Evolutionary conservation across 1,284 basidiomycete genomes (phyloP), one percentile per base, ranked within the genome.

Genomic region (Xanthoconium separans): DNA sequence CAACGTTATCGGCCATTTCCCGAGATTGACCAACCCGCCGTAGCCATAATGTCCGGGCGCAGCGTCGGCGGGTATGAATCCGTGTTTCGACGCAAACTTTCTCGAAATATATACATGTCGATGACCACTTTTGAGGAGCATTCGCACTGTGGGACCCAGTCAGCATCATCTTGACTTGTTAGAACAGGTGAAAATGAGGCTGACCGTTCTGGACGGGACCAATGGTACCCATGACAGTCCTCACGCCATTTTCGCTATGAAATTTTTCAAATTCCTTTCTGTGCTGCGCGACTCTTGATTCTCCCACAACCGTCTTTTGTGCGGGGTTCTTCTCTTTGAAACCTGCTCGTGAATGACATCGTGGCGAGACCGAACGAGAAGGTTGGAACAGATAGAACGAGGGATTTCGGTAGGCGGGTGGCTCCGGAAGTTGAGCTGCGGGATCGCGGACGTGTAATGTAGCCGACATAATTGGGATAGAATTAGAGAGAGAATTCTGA

Each of bases 71-170:
- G 93, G 92, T 58, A 98, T 91, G 68, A 99, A 95, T 1, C 89
- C 89, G 70, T 98, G 86, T 63, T 86, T 83, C 58, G 89, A 77
- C 0, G 96, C 97, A 69, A 99, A 99, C 67, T 89, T 88, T 56
- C 96, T 84, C 20, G 94, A 96, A 57, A 99, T 89, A 73, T 99
- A 99, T 51, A 98, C 95, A 65, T 96, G 87, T 27, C 93, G 80
- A 73, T 99, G 91, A 6, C 96, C 95, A n/a, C 84, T 81, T 75
- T 95, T 96, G 63, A 98, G 80, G 33, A 95, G 79, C 94, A 98
- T 97, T 13, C 92, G 85, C 0, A 95, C 92, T 93, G 39, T 37
- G 50, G n/a, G 66, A 44, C 40, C 22, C 6, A 51, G 42, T 52
- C 36, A 53, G 33, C 13, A 37, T 33, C 31, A 13, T 39, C 8